These are phyloP conservation scores for Eragrostis curvula DNA, from an alignment of 176 grass and related monocot genomes.

Conservation along the genomic window DNA sequence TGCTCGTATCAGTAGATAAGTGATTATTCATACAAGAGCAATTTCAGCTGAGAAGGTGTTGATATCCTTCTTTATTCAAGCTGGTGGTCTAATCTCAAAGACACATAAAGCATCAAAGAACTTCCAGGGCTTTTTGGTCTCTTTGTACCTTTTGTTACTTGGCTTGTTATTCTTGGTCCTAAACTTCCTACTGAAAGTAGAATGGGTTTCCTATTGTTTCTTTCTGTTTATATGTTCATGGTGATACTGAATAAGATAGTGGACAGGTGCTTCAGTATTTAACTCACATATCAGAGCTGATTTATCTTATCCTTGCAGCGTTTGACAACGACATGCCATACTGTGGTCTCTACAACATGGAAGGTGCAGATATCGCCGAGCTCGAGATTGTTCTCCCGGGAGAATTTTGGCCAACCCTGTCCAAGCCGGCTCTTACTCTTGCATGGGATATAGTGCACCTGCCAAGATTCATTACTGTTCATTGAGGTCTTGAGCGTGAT, in stretches of 20 bases:
- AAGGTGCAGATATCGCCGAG: slow-evolving; percentile 31
- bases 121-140: background rate
- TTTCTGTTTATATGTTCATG: too few relatives aligned
- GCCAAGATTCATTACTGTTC: background rate
- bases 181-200: too few relatives aligned
- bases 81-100: background rate
- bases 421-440: background rate
- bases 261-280: too few relatives aligned
- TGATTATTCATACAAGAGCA: background rate
- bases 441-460: background rate
- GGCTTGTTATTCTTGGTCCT: too few relatives aligned
- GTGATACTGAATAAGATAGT: too few relatives aligned
- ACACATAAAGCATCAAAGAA: background rate
- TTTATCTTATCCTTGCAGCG: background rate
- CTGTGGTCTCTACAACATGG: background rate
- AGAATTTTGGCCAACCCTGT: background rate
- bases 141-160: background rate
- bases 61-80: slow-evolving; percentile 42
- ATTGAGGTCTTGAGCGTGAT: background rate
- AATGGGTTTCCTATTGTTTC: too few relatives aligned
- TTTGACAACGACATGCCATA: slow-evolving; percentile 25
- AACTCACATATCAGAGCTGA: background rate
- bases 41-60: background rate
- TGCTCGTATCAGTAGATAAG: background rate
- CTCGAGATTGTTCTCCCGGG: slow-evolving; percentile 17